These are phyloP conservation scores for Arachis hypogaea DNA, from an alignment of 306 rosid genomes.

Conservation along the genomic window DNA sequence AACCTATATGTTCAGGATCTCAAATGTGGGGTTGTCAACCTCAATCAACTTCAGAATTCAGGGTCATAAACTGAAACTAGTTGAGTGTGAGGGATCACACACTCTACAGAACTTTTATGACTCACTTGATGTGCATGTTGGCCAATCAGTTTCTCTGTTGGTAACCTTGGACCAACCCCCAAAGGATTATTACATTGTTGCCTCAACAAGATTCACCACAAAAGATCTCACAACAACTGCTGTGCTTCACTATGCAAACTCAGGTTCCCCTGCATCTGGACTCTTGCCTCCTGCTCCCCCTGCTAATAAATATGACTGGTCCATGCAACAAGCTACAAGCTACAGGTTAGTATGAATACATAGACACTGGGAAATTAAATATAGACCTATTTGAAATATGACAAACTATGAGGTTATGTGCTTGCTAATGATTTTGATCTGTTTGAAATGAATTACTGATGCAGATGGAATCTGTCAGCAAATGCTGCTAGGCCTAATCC, in stretches of 20 bases:
- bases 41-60: conserved; percentile 87
- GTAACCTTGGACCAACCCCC: conserved; percentile 82
- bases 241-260: conserved; percentile 77
- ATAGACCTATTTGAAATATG: too few relatives aligned
- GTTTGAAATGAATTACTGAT: conserved; percentile 32
- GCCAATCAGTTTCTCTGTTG: conserved; percentile 79
- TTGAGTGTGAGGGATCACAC: conserved; percentile 96
- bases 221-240: conserved; percentile 63
- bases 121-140: conserved; percentile 94
- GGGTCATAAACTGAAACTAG: conserved; percentile 74
- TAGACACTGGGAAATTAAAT: too few relatives aligned
- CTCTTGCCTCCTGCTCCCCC: conserved; percentile 84
- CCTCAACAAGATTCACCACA: conserved; percentile 79
- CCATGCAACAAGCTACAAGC: conserved; percentile 89
- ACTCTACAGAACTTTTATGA: conserved; percentile 72
- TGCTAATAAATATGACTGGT: conserved; percentile 61
- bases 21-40: conserved; percentile 86
- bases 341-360: conserved; percentile 49
- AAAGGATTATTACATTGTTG: conserved; percentile 83
- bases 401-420: background rate
- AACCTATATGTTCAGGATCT: conserved; percentile 88
- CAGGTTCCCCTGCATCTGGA: conserved; percentile 68
- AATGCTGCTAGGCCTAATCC: conserved; percentile 99
- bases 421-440: conserved; percentile 29
- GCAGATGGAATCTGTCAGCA: conserved; percentile 96